These are phyloP conservation scores for Cyclanthera cordifolia DNA, from an alignment of 306 rosid species.

Conservation along the genomic window DNA sequence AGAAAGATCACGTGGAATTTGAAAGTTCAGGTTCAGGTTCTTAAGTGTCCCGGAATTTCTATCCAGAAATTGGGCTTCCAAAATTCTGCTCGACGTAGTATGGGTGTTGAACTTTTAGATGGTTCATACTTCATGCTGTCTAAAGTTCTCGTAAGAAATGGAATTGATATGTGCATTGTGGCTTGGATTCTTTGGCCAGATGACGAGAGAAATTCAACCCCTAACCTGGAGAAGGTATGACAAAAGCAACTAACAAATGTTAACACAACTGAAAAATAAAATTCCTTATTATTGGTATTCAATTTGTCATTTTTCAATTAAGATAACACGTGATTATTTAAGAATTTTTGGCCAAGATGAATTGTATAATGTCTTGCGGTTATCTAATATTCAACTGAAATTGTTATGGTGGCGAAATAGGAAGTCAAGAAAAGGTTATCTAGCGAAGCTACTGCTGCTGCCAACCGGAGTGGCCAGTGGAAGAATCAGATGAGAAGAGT, in stretches of 20 bases:
- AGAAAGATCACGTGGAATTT: conserved; percentile 78
- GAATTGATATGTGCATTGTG: conserved; percentile 64
- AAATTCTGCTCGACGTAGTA: conserved; percentile 33
- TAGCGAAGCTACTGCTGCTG: conserved; percentile 64
- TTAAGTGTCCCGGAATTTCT: conserved; percentile 60
- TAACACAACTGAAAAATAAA: neutral
- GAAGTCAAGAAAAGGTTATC: conserved; percentile 86
- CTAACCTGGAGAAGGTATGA: conserved; percentile 84
- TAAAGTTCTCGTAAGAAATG: conserved; percentile 38
- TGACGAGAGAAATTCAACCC: conserved; percentile 78
- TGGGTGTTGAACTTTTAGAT: conserved; percentile 47
- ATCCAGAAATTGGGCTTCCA: conserved; percentile 55
- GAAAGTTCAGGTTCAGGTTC: conserved; percentile 79
- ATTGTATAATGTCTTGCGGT: neutral
- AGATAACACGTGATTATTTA: neutral
- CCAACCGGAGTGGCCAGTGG: conserved; percentile 81
- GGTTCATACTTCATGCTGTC: conserved; percentile 48
- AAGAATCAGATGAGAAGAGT: conserved; percentile 93
- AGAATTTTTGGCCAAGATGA: neutral
- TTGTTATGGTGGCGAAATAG: conserved; percentile 27
- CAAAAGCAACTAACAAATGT: neutral
- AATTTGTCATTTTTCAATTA: neutral
- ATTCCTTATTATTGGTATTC: neutral
- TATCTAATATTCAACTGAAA: conserved; percentile 5
- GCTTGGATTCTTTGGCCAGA: conserved; percentile 99